Base-by-base conservation (phyloP, 176 grass and related monocot species). In the Pontederia crassipes region DNA sequence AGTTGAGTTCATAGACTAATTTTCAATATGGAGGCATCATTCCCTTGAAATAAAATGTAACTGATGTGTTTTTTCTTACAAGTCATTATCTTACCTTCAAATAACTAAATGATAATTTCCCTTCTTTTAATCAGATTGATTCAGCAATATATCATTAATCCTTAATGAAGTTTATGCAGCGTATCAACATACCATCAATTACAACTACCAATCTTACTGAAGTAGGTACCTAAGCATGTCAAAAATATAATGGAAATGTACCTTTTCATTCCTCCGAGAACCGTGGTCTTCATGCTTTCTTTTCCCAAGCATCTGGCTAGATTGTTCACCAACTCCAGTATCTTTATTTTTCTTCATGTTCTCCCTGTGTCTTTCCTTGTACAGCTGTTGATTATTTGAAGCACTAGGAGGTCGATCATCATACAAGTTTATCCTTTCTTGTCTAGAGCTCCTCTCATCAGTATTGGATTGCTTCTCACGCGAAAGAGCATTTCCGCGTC, bases 331-430 rank as follows among this genome's bases (percentile, higher is more conserved):
- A 81, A 63, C 53, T 52, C 81, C 86, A 28, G 70, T 77, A 65
- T 64, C 74, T 84, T 71, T 91, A 45, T 66, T 65, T 81, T 90
- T 98, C 65, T 72, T 92, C 63, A 28, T 75, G 65, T 17, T 89
- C 47, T 92, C 93, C 76, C 82, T 92, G 48, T 89, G 64, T 62
- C 76, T 96, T 64, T 92, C 87, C 62, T 68, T 87, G 63, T 60
- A 50, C 2, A 17, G n/a, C 9, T 82, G 87, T 45, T 78, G 87
- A 62, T 52, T 28, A 74, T 87, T 83, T 63, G 89, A 81, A 75
- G 58, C 65, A 76, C 79, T 72, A 57, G 82, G 63, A 47, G 69
- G 46, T 54, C 72, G 91, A 62, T 84, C 82, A 66, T 74, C 78
- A 29, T 80, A 59, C 12, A 57, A 64, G 10, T 67, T 86, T 52